Evolutionary conservation across 2,329 filamentous ascomycete genomes (phyloP).

Genomic region (Clonostachys solani): DNA sequence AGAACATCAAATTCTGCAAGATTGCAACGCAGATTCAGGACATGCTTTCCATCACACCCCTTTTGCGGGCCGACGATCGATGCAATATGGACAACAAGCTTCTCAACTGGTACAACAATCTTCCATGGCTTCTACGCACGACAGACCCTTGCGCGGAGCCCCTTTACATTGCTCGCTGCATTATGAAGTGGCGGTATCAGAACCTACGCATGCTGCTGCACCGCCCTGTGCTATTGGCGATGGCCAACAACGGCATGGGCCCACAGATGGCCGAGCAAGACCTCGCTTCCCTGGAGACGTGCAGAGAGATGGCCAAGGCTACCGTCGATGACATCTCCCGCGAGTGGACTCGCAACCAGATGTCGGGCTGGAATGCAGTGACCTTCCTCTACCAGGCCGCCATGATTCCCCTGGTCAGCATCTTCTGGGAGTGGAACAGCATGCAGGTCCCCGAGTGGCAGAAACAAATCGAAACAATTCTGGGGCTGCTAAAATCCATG

Average conservation of each 20-base stretch:
- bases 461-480: conserved; percentile 52
- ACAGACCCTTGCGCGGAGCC: conserved; percentile 66
- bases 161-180: conserved; percentile 63
- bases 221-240: conserved; percentile 65
- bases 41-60: conserved; percentile 63
- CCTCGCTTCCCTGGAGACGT: conserved; percentile 62
- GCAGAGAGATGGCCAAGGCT: conserved; percentile 63
- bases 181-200: conserved; percentile 82
- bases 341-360: conserved; percentile 69
- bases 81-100: conserved; percentile 63
- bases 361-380: conserved; percentile 76
- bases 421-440: conserved; percentile 63
- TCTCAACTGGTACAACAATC: conserved; percentile 66
- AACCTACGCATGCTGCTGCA: conserved; percentile 75
- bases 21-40: conserved; percentile 77
- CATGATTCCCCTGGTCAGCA: conserved; percentile 72
- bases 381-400: conserved; percentile 80
- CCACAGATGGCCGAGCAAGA: conserved; percentile 55
- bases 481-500: conserved; percentile 59
- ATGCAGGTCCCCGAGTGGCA: conserved; percentile 46
- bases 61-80: conserved; percentile 64
- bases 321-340: conserved; percentile 69
- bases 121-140: conserved; percentile 62
- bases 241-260: conserved; percentile 47
- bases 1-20: conserved; percentile 77